Conservation (phyloP, 2,329 filamentous ascomycete species). For the Pseudogymnoascus sp. region DNA sequence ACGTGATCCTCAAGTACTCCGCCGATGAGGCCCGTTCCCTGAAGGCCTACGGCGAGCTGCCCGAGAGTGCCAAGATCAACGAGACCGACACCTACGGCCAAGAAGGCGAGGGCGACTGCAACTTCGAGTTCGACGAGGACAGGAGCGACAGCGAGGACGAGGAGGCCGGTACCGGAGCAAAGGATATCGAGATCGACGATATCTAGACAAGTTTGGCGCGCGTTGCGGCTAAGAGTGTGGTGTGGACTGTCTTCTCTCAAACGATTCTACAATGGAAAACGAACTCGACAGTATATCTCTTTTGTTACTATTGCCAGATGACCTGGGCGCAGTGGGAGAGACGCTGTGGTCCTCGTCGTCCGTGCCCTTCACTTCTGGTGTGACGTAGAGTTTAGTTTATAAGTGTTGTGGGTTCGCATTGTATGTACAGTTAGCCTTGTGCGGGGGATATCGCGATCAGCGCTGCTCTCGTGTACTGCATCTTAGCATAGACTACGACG, state of each 20-base stretch:
- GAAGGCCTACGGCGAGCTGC: slow-evolving; percentile 95
- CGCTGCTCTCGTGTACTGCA: slow-evolving; percentile 5
- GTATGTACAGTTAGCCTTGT: slow-evolving; percentile 1
- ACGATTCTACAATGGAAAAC: slow-evolving; percentile 33
- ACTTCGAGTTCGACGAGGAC: slow-evolving; percentile 98
- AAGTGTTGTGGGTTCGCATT: background rate
- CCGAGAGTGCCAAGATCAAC: slow-evolving; percentile 99
- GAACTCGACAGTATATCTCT: slow-evolving; percentile 30
- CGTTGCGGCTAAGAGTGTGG: background rate
- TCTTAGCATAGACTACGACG: slow-evolving; percentile 10
- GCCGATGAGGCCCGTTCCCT: slow-evolving; percentile 91
- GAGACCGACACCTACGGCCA: slow-evolving; percentile 93
- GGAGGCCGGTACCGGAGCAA: slow-evolving; percentile 52
- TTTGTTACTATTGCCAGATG: slow-evolving; percentile 22
- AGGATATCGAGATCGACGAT: slow-evolving; percentile 91
- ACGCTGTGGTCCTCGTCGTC: slow-evolving; percentile 35
- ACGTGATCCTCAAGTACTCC: slow-evolving; percentile 91
- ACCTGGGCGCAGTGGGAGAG: slow-evolving; percentile 38
- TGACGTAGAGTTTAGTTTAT: background rate
- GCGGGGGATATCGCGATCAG: background rate
- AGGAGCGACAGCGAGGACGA: slow-evolving; percentile 53
- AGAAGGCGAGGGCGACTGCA: slow-evolving; percentile 88
- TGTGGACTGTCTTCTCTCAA: slow-evolving; percentile 60
- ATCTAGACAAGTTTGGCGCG: slow-evolving; percentile 53
- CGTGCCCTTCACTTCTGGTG: slow-evolving; percentile 16